phyloP scores from a whole-genome alignment of 352 stramenopile genomes.

The Phytophthora idaei region DNA sequence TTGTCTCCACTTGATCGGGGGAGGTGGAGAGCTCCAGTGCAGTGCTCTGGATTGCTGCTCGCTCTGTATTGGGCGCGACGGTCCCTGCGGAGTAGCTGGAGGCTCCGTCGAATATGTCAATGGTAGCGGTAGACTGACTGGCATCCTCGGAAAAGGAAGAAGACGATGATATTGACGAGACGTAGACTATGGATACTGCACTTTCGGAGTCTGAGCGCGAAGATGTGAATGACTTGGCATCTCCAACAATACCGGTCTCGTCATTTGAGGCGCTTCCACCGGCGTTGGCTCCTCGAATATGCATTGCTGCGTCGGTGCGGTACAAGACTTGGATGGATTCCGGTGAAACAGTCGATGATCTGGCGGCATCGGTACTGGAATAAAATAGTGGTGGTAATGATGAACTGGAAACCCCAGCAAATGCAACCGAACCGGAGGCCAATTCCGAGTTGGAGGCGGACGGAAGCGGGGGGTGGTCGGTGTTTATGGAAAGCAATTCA shows the following conservation, averaged over 20 bases:
- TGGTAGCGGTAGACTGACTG: not conserved
- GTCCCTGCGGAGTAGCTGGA: slow-evolving; percentile 11
- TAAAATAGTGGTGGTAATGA: slow-evolving; percentile 1
- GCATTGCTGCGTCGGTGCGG: not conserved
- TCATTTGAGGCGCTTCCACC: not conserved
- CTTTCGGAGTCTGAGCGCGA: not conserved
- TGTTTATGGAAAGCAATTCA: not conserved
- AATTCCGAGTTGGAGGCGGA: not conserved
- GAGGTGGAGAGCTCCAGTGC: slow-evolving; percentile 13
- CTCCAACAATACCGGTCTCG: not conserved
- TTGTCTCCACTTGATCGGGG: not conserved
- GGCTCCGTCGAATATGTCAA: not conserved
- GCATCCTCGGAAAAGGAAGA: not conserved
- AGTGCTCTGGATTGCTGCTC: slow-evolving; percentile 9
- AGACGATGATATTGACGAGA: not conserved
- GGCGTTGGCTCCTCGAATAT: not conserved
- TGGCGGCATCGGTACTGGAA: not conserved
- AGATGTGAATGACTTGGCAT: not conserved
- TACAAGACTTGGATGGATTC: not conserved
- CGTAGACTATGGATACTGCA: not conserved
- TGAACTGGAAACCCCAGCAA: not conserved
- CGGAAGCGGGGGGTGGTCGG: not conserved
- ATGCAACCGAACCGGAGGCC: not conserved
- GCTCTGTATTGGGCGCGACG: slow-evolving; percentile 11
- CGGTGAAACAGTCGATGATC: not conserved